A percentile compares a stretch with the other conserved stretches of the same genome.
Conservation (phyloP, 2,329 filamentous ascomycete genomes). For the Aureobasidium sp. region DNA sequence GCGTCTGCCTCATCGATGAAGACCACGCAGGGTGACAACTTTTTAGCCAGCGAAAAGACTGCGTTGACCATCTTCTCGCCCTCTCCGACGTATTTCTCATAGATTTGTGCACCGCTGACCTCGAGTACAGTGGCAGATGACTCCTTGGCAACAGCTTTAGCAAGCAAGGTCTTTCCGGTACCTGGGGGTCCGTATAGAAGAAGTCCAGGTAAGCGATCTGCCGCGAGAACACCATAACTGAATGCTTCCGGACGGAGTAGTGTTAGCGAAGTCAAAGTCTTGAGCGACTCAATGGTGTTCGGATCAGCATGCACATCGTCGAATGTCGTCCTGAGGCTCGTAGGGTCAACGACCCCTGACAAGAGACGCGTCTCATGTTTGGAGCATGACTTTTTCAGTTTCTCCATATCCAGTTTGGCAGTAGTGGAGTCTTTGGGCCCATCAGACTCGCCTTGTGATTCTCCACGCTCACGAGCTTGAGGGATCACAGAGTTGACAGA, state of each 20-base stretch:
- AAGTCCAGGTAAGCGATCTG: constrained; percentile 82
- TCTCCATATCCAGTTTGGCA: constrained; percentile 32
- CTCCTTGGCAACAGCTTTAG: constrained; percentile 57
- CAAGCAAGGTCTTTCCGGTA: constrained; percentile 76
- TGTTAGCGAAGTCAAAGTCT: constrained; percentile 80
- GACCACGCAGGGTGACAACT: constrained; percentile 76
- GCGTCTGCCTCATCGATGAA: constrained; percentile 97
- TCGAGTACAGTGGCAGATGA: constrained; percentile 66
- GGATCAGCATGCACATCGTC: constrained; percentile 72
- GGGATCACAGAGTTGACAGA: background rate
- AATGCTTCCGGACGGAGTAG: constrained; percentile 89
- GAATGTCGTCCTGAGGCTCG: constrained; percentile 80
- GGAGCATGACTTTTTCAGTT: constrained; percentile 52
- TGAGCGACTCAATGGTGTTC: constrained; percentile 79
- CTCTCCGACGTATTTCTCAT: constrained; percentile 94
- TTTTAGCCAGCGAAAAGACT: constrained; percentile 83
- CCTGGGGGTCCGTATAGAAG: constrained; percentile 94
- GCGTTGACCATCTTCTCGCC: constrained; percentile 93
- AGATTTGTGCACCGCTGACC: constrained; percentile 81
- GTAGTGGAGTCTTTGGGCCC: background rate
- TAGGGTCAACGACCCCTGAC: constrained; percentile 70
- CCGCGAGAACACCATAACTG: constrained; percentile 84
- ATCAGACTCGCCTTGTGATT: background rate
- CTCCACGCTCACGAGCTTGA: background rate
- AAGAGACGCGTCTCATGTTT: constrained; percentile 77